Conservation (phyloP, 2,329 filamentous ascomycete species). For the Rhynchosporium secalis region DNA sequence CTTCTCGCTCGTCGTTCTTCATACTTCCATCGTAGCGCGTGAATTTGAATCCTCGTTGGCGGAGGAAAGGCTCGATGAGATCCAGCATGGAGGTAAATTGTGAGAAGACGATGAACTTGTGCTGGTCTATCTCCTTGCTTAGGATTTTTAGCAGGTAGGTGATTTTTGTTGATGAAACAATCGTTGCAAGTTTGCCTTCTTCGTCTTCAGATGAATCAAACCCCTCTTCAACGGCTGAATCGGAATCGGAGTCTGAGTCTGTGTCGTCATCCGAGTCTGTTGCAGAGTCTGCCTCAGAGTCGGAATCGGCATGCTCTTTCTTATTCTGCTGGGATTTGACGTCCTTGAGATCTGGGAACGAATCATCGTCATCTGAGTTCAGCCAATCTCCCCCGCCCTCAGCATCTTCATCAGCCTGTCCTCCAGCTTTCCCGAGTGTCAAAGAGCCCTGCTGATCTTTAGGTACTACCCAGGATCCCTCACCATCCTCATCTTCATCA, state of each 20-base stretch:
- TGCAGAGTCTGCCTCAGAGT: constrained; percentile 40
- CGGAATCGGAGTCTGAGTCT: constrained; percentile 38
- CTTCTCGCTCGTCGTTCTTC: constrained; percentile 90
- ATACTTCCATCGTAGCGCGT: constrained; percentile 94
- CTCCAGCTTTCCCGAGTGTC: constrained; percentile 75
- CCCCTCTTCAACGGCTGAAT: constrained; percentile 41
- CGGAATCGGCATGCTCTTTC: constrained; percentile 36
- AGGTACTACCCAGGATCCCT: constrained; percentile 78
- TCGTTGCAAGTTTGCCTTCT: constrained; percentile 48
- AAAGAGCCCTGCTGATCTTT: constrained; percentile 62
- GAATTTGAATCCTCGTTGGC: constrained; percentile 70
- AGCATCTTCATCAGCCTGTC: constrained; percentile 81
- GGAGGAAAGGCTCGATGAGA: constrained; percentile 88
- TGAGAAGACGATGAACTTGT: constrained; percentile 98
- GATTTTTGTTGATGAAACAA: constrained; percentile 85
- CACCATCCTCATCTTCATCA: constrained; percentile 61
- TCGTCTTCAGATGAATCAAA: constrained; percentile 42
- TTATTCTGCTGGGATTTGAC: constrained; percentile 27
- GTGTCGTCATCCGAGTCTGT: constrained; percentile 24
- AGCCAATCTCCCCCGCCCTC: constrained; percentile 84
- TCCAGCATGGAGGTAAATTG: constrained; percentile 99
- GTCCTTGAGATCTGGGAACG: constrained; percentile 43
- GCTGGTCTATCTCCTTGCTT: constrained; percentile 70
- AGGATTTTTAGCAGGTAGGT: constrained; percentile 80
- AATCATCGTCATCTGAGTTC: constrained; percentile 59